phyloP scores from a whole-genome alignment of 2,329 filamentous ascomycete species.

The Cordyceps cateniannulata region DNA sequence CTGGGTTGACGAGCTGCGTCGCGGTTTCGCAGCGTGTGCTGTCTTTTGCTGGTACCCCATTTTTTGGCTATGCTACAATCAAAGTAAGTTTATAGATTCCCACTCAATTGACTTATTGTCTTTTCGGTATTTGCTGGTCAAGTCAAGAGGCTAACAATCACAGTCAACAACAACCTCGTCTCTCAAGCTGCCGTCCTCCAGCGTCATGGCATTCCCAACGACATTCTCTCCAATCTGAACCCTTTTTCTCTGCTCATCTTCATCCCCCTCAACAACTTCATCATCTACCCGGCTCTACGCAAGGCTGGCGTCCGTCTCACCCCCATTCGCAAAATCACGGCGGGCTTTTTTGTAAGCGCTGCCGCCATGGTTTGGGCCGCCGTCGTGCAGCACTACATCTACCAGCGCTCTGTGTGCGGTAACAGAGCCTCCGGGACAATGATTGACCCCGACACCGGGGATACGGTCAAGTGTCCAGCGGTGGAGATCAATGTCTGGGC shows the following conservation, averaged over 20 bases:
- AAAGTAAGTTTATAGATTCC: slow-evolving; percentile 25
- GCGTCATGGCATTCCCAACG: slow-evolving; percentile 67
- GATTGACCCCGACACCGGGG: slow-evolving; percentile 26
- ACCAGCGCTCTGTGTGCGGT: slow-evolving; percentile 56
- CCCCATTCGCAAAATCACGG: slow-evolving; percentile 69
- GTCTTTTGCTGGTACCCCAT: slow-evolving; percentile 66
- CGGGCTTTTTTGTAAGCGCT: slow-evolving; percentile 59
- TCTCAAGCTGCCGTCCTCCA: slow-evolving; percentile 60
- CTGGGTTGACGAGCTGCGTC: slow-evolving; percentile 69
- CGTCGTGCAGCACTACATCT: slow-evolving; percentile 55
- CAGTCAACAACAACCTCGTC: slow-evolving; percentile 51
- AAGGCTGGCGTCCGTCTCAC: slow-evolving; percentile 59
- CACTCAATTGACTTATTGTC: background rate
- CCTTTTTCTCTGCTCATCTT: slow-evolving; percentile 68
- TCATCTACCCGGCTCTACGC: slow-evolving; percentile 63
- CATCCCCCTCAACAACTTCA: slow-evolving; percentile 61
- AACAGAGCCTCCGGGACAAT: slow-evolving; percentile 25
- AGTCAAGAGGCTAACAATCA: slow-evolving; percentile 14
- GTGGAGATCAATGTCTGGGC: slow-evolving; percentile 57
- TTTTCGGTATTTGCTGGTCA: too few species aligned
- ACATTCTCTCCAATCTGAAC: slow-evolving; percentile 68
- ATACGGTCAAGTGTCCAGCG: slow-evolving; percentile 33
- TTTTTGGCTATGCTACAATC: slow-evolving; percentile 47
- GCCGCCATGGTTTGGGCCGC: slow-evolving; percentile 52
- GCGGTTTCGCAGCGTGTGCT: slow-evolving; percentile 60